Evolutionary conservation across 768 basidiomycete species (phyloP), one percentile per base, ranked within the genome.

Genomic region (Rhizopogon vinicolor): DNA sequence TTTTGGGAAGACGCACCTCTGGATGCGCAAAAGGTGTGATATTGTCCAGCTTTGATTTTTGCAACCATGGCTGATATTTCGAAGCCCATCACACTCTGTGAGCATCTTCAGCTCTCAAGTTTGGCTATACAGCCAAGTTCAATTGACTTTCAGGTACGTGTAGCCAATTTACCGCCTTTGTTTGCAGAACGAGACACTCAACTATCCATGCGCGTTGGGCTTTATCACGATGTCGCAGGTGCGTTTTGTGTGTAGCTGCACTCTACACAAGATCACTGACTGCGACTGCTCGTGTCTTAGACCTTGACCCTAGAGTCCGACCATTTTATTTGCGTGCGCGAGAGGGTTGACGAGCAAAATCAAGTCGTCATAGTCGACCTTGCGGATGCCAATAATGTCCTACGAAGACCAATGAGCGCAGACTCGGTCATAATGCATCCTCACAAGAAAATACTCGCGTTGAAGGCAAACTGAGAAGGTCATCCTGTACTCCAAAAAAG

Each of bases 311-410:
- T 99, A 61, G 94, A 98, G 75, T 96, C 93, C 61, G 97, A 99
- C 79, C 91, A 92, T 71, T 99, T 91, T 74, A 97, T 99, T 64
- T 98, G 97, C 71, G 86, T 98, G 58, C 90, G 96, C 54, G 96
- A 98, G 78, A 94, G 93, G 72, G 83, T 93, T 67, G 87, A 89
- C 65, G 94, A 95, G 60, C 87, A 92, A 67, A 93, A 96, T 74
- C 95, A 98, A 74, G 97, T 99, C 60, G 95, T 98, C 69, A 98
- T 99, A 68, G 90, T 99, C 68, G 95, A 98, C 85, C 87, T 99
- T 60, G 79, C 89, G 58, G 93, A 98, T 72, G 93, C 95, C 65
- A 98, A 98, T 77, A 92, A 96, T 87, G 90, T 98, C 64, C 82
- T 95, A 54, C 87, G 94, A 57, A 80, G 94, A 63, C 94, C 94